Evolutionary conservation across 2,329 filamentous ascomycete species (phyloP).

Genomic region (Xylariaceae sp.): DNA sequence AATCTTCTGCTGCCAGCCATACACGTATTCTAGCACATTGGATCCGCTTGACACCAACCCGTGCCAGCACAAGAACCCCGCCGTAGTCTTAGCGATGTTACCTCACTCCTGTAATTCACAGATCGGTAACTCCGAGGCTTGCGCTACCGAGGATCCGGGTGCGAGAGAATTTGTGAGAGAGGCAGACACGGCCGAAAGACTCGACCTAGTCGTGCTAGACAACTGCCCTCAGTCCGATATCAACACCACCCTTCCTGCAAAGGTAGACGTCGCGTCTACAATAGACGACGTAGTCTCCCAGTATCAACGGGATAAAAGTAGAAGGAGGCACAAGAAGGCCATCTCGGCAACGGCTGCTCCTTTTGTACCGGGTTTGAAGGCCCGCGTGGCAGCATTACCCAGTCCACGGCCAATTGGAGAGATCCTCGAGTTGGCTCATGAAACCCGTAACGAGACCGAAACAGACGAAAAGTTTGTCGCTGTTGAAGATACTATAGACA

Average conservation of each 20-base stretch:
- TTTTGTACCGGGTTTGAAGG: neutral
- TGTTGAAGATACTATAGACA: too few relatives aligned
- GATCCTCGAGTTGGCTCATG: neutral
- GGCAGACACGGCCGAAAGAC: constrained; percentile 13
- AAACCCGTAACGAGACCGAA: too few relatives aligned
- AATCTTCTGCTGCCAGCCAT: constrained; percentile 21
- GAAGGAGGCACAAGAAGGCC: too few relatives aligned
- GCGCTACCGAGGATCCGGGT: constrained; percentile 7
- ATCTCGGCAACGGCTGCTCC: constrained; percentile 1
- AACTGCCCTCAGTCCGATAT: constrained; percentile 12
- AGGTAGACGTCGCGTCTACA: neutral
- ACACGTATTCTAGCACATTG: neutral
- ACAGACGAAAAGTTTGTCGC: too few relatives aligned
- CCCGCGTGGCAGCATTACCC: neutral
- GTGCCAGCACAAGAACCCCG: constrained; percentile 24
- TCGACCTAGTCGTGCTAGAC: constrained; percentile 24
- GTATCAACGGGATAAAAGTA: neutral
- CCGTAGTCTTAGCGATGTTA: constrained; percentile 4
- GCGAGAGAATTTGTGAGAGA: constrained; percentile 17
- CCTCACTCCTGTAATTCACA: constrained; percentile 2
- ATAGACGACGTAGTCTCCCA: neutral
- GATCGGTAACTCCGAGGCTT: constrained; percentile 1
- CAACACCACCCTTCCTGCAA: constrained; percentile 9
- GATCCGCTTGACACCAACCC: neutral
- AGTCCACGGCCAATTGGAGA: too few relatives aligned